phyloP scores from a whole-genome alignment of 139 green algal genomes.

The Chlorella ohadii region DNA sequence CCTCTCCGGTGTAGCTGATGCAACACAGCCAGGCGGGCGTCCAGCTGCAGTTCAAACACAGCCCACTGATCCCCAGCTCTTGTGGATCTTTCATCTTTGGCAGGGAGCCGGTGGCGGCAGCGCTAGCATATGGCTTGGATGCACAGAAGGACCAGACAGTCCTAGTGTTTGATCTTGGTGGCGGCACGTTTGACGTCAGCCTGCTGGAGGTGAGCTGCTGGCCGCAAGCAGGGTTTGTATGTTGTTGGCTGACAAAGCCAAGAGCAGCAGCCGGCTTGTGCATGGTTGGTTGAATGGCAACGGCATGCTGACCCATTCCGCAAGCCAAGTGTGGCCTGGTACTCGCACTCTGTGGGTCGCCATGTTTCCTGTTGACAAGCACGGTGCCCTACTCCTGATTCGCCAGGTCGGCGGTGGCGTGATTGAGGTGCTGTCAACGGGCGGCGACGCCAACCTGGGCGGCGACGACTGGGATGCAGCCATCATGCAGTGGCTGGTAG shows the following conservation, averaged over 20 bases:
- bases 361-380: not conserved
- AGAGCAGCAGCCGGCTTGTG: too few relatives aligned
- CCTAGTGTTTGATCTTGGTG: slow-evolving; percentile 92
- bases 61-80: too few relatives aligned
- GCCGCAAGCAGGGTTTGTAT: slow-evolving; percentile 56
- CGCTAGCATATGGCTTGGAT: slow-evolving; percentile 89
- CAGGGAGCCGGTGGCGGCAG: slow-evolving; percentile 88
- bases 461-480: slow-evolving; percentile 88
- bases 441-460: slow-evolving; percentile 84
- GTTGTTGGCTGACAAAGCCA: too few relatives aligned
- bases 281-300: too few relatives aligned
- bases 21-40: too few relatives aligned
- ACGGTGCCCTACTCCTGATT: not conserved
- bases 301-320: not conserved
- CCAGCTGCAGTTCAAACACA: too few relatives aligned
- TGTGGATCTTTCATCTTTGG: not conserved
- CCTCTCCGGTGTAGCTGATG: too few relatives aligned
- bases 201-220: slow-evolving; percentile 84
- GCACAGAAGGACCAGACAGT: slow-evolving; percentile 82
- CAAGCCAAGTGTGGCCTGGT: not conserved
- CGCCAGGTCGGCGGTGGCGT: slow-evolving; percentile 73
- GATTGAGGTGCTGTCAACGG: slow-evolving; percentile 89
- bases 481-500: slow-evolving; percentile 74
- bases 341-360: too few relatives aligned
- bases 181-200: slow-evolving; percentile 90